Evolutionary conservation across 140 eudicot genomes (phyloP).

Genomic region (Cichorium intybus): DNA sequence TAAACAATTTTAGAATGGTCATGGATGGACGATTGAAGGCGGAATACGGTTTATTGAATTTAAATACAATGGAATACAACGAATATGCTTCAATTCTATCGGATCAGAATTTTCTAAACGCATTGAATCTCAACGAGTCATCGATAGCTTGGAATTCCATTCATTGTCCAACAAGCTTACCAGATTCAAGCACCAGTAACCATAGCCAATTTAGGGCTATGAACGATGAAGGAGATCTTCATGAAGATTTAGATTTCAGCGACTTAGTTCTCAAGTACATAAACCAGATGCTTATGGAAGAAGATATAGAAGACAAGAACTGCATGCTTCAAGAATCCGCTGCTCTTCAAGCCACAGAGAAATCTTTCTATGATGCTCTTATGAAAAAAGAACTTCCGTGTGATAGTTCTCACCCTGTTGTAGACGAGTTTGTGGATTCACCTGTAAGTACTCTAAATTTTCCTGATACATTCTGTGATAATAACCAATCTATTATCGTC

Average conservation of each 20-base stretch:
- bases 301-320: constrained; percentile 68
- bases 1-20: constrained; percentile 11
- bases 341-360: constrained; percentile 83
- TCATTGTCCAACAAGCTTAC: background rate
- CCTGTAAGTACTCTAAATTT: constrained; percentile 63
- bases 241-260: constrained; percentile 78
- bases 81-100: constrained; percentile 29
- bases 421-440: constrained; percentile 49
- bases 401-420: background rate
- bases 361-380: constrained; percentile 64
- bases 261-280: constrained; percentile 71
- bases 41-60: constrained; percentile 21
- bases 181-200: constrained; percentile 23
- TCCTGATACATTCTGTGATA: constrained; percentile 48
- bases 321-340: constrained; percentile 77
- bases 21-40: constrained; percentile 45
- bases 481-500: constrained; percentile 35
- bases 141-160: constrained; percentile 14
- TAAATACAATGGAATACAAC: constrained; percentile 22
- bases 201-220: constrained; percentile 20
- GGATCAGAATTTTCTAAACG: constrained; percentile 33
- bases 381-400: constrained; percentile 42
- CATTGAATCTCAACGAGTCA: constrained; percentile 23
- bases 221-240: constrained; percentile 35
- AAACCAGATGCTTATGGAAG: constrained; percentile 90